Base-by-base conservation (phyloP, 2,329 filamentous ascomycete genomes). In the Phyllosticta citribraziliensis region DNA sequence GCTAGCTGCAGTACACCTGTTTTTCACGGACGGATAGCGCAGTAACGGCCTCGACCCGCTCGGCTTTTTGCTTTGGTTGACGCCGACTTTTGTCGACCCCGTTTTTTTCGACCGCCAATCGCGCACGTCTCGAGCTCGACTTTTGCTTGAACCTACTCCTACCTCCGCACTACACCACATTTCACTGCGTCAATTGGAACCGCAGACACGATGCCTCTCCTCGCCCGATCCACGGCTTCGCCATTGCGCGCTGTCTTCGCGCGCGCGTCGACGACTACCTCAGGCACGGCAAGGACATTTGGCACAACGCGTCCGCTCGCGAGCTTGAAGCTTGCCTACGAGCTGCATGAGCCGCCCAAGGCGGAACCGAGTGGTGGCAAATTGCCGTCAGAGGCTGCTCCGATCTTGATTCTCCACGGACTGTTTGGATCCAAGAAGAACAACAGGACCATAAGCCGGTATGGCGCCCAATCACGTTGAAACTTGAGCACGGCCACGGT, bases 381-480 rank as follows among this genome's bases (percentile, higher is more conserved):
- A 55, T 66, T 61, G 57, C 62, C 59, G 10, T 67, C 66, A 27
- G 52, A 53, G 20, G 72, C 75, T 61, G 76, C 78, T 58, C 89
- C 92, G 1, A 90, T 97, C 65, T 76, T 97, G 64, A 88, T 97
- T 66, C 84, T 97, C 70, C 93, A 97, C 72, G 93, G 94, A 1
- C 80, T 97, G 11, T 97, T 97, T 70, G 93, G 93, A 20, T 96
- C 90, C 47, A 96, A 95, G 78, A 91, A 90, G 78, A 97, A 97
- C 73, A 96, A 97, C 72, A 82, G 92, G 73, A 89, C 83, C 69
- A 94, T 97, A 65, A 95, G 91, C 87, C 96, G 91, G 93, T 96
- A 79, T 73, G 88, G 12, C 30, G 11, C 17, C 55, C 30, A 40
- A 3, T 19, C n/a, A 19, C 3, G 17, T 20, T 30, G 27, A 30